These are phyloP conservation scores for Thielaviopsis musarum DNA, from an alignment of 2,329 filamentous ascomycete genomes.

Conservation along the genomic window DNA sequence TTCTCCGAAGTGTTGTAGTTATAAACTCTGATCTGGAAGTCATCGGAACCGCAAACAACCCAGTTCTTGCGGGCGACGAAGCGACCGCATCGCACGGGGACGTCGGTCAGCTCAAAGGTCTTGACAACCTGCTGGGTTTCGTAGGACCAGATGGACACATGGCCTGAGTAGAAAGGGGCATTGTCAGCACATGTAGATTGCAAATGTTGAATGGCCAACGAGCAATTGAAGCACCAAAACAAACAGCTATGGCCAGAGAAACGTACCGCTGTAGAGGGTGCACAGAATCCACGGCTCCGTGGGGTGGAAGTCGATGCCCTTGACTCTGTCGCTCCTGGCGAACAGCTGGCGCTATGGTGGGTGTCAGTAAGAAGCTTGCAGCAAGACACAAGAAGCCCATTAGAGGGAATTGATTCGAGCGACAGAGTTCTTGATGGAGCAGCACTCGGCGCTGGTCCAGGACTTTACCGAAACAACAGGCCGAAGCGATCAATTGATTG, in stretches of 20 bases:
- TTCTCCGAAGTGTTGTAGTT: constrained; percentile 99
- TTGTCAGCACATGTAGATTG: not conserved
- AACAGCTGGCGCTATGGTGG: constrained; percentile 27
- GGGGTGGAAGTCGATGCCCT: constrained; percentile 93
- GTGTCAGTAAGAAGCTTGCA: not conserved
- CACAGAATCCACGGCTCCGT: constrained; percentile 95
- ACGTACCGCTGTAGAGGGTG: constrained; percentile 81
- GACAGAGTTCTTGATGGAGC: not conserved
- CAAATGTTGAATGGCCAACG: not conserved
- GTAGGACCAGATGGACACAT: constrained; percentile 99
- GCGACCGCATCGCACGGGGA: constrained; percentile 87
- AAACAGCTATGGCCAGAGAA: not conserved
- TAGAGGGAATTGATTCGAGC: not conserved
- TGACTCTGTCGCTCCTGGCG: constrained; percentile 87
- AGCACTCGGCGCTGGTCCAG: not conserved
- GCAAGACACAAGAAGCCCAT: not conserved
- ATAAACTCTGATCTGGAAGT: constrained; percentile 77
- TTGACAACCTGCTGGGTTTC: constrained; percentile 95
- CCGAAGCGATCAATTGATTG: not conserved
- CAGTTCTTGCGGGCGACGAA: constrained; percentile 98
- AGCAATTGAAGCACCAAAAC: not conserved
- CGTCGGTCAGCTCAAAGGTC: constrained; percentile 97
- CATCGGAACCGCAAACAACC: constrained; percentile 92
- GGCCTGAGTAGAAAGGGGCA: constrained; percentile 38
- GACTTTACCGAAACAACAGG: not conserved